These are phyloP conservation scores for Syzygium grande DNA, from an alignment of 345 rosid genomes.

Conservation along the genomic window DNA sequence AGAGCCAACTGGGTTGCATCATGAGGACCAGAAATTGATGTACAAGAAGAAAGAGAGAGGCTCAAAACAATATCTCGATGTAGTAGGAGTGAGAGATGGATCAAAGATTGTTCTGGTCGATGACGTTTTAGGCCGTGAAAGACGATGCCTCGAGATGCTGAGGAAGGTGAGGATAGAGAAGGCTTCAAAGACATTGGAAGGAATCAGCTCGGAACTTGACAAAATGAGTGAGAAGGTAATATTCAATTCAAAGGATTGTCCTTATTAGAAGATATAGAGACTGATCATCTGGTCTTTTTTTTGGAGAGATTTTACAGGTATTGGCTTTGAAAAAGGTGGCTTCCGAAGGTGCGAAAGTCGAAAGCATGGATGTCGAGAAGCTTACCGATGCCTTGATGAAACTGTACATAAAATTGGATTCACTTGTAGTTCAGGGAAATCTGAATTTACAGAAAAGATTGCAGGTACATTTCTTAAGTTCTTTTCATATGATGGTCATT, in stretches of 20 bases:
- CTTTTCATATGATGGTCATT: not conserved
- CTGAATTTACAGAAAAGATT: slow-evolving; percentile 35
- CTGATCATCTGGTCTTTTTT: not conserved
- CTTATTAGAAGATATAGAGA: not conserved
- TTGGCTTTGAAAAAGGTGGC: slow-evolving; percentile 22
- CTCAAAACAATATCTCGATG: slow-evolving; percentile 42
- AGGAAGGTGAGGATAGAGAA: slow-evolving; percentile 36
- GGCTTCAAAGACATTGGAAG: slow-evolving; percentile 32
- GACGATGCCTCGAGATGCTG: slow-evolving; percentile 39
- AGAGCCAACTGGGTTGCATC: slow-evolving; percentile 41
- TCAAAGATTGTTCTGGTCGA: slow-evolving; percentile 43
- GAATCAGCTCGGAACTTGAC: slow-evolving; percentile 35
- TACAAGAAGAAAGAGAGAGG: slow-evolving; percentile 54
- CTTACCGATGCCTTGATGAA: slow-evolving; percentile 37
- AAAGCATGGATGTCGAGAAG: slow-evolving; percentile 23
- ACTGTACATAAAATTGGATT: slow-evolving; percentile 39
- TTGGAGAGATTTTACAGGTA: slow-evolving; percentile 12
- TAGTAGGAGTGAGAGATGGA: slow-evolving; percentile 38
- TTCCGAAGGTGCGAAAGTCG: slow-evolving; percentile 23
- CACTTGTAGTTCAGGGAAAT: slow-evolving; percentile 38
- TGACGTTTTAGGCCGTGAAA: slow-evolving; percentile 37
- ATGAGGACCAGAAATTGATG: slow-evolving; percentile 43
- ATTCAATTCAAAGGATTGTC: not conserved
- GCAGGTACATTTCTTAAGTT: slow-evolving; percentile 21
- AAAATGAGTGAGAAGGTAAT: slow-evolving; percentile 28